A percentile compares a stretch with the other conserved stretches of the same genome.
phyloP scores from a whole-genome alignment of 2,329 filamentous ascomycete genomes.

The Colletotrichum coccodes region DNA sequence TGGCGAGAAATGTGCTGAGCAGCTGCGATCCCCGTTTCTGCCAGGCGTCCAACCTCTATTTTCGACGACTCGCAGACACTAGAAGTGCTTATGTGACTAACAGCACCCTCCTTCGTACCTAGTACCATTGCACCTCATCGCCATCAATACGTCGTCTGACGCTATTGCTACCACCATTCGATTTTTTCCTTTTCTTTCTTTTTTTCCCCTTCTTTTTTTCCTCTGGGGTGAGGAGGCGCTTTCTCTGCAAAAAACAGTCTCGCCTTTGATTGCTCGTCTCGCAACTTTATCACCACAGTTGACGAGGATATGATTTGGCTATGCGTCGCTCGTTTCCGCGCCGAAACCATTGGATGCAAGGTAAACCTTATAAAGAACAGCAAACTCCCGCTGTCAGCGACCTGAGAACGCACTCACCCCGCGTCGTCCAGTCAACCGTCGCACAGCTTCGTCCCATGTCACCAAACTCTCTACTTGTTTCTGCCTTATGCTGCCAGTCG shows the following conservation, averaged over 20 bases:
- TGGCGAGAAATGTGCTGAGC: not conserved
- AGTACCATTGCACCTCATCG: too few species aligned
- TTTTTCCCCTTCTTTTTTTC: not conserved
- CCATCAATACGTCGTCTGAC: too few species aligned
- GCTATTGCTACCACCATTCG: not conserved
- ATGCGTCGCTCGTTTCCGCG: not conserved
- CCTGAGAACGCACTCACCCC: not conserved
- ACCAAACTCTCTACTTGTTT: conserved; percentile 8
- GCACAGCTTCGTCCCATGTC: conserved; percentile 27
- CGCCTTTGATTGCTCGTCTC: conserved; percentile 1
- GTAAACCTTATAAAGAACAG: conserved; percentile 21
- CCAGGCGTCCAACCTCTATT: not conserved
- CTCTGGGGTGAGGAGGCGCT: not conserved
- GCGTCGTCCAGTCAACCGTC: conserved; percentile 26
- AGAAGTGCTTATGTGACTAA: not conserved
- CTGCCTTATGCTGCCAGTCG: not conserved
- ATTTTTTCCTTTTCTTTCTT: too few species aligned
- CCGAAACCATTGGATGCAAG: not conserved
- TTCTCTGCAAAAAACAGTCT: conserved; percentile 1
- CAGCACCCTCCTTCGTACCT: too few species aligned
- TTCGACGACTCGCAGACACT: not conserved
- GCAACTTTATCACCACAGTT: not conserved
- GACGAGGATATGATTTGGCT: not conserved
- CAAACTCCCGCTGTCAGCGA: conserved; percentile 32
- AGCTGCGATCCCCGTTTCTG: not conserved